phyloP scores from a whole-genome alignment of 192 early-diverging fungal genomes.

The Podila epigama region DNA sequence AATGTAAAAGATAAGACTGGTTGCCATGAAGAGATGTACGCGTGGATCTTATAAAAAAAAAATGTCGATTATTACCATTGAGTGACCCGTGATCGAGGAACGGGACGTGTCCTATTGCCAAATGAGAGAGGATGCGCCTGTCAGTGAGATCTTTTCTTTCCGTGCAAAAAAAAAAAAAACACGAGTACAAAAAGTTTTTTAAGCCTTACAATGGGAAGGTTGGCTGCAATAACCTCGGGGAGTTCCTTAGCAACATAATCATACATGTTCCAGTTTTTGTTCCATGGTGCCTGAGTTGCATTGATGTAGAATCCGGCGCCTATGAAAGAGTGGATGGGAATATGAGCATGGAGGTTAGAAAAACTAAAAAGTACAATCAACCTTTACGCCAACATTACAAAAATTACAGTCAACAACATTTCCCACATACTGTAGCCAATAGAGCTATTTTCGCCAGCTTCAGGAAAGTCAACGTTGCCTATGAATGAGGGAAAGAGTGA shows the following conservation, averaged over 20 bases:
- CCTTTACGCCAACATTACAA: too few relatives aligned
- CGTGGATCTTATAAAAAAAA: background rate
- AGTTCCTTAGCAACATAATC: constrained; percentile 82
- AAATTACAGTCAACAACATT: too few relatives aligned
- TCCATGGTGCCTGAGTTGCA: constrained; percentile 80
- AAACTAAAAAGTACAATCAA: background rate
- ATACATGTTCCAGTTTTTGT: constrained; percentile 83
- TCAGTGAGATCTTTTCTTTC: too few relatives aligned
- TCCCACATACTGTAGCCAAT: constrained; percentile 69
- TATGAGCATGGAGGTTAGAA: too few relatives aligned
- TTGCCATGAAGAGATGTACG: background rate
- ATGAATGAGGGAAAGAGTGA: background rate
- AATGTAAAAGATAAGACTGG: background rate
- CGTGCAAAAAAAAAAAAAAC: constrained; percentile 4
- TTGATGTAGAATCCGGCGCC: constrained; percentile 76
- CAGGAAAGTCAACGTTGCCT: constrained; percentile 69
- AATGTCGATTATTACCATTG: constrained; percentile 56
- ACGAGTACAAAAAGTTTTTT: background rate
- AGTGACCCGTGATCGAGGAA: constrained; percentile 74
- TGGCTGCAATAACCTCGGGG: constrained; percentile 59
- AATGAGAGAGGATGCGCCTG: background rate
- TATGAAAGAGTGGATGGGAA: too few relatives aligned
- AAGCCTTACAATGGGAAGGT: constrained; percentile 66
- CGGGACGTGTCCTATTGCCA: constrained; percentile 56
- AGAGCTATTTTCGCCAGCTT: constrained; percentile 75